A percentile compares a stretch with the other conserved stretches of the same genome.
phyloP scores from a whole-genome alignment of 1,139 yeast species.

The Candida frijolesensis region DNA sequence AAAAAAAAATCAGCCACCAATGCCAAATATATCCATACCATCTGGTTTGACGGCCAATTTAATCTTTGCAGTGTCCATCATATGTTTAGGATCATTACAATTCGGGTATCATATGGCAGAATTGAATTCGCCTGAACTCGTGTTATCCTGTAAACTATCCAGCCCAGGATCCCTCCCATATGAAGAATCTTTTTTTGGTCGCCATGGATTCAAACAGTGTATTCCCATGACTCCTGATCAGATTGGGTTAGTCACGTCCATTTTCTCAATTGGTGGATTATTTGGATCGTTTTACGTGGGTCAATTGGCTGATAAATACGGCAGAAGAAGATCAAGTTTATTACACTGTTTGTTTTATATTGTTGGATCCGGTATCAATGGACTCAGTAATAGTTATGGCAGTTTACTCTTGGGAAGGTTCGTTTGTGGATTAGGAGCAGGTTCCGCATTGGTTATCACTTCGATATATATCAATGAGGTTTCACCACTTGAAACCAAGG shows the following conservation, averaged over 20 bases:
- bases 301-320: conserved; percentile 62
- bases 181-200: conserved; percentile 40
- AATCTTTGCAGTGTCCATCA: conserved; percentile 32
- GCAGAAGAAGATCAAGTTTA: conserved; percentile 62
- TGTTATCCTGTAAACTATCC: conserved; percentile 37
- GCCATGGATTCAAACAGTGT: conserved; percentile 43
- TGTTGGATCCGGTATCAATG: conserved; percentile 70
- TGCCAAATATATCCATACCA: conserved; percentile 2
- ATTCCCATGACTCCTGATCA: conserved; percentile 64
- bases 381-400: conserved; percentile 46
- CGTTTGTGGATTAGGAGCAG: conserved; percentile 83
- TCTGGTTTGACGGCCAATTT: conserved; percentile 28
- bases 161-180: conserved; percentile 37
- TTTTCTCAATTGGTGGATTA: conserved; percentile 86
- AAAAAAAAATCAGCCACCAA: neutral
- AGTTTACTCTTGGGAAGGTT: conserved; percentile 69
- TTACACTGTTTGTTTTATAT: conserved; percentile 58
- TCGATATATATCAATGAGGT: conserved; percentile 82
- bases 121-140: conserved; percentile 47
- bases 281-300: conserved; percentile 78
- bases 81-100: conserved; percentile 49
- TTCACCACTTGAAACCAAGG: conserved; percentile 67
- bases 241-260: conserved; percentile 79
- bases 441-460: conserved; percentile 80
- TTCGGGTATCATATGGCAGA: conserved; percentile 56